Percentiles rank a stretch among this genome's conserved stretches.
phyloP scores from a whole-genome alignment of 2,329 filamentous ascomycete genomes.

The Cryphonectria carpinicola region DNA sequence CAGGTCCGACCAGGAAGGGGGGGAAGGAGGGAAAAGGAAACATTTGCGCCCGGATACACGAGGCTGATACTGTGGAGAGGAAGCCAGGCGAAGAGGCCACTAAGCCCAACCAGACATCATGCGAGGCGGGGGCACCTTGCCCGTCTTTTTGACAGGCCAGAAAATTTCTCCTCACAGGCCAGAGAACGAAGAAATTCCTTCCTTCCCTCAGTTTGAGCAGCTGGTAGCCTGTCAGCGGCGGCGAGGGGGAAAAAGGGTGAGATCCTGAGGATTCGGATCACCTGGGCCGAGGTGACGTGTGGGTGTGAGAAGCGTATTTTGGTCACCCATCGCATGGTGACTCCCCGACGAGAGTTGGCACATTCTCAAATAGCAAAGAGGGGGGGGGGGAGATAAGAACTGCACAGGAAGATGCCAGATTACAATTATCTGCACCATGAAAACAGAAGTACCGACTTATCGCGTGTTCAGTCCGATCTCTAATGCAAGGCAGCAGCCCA shows the following conservation, averaged over 20 bases:
- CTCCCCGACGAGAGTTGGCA: not conserved
- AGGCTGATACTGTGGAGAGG: constrained; percentile 19
- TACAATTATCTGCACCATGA: not conserved
- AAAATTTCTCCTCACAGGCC: not conserved
- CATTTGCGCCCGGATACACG: constrained; percentile 29
- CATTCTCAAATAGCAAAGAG: not conserved
- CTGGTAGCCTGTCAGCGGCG: constrained; percentile 2
- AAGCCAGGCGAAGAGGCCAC: not conserved
- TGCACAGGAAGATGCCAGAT: not conserved
- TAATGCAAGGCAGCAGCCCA: constrained; percentile 12
- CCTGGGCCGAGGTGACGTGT: constrained; percentile 2
- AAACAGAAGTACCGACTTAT: not conserved
- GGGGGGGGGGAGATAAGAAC: not conserved
- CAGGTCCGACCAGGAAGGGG: not conserved
- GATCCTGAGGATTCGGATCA: not conserved
- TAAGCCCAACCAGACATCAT: not conserved
- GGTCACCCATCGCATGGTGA: not conserved
- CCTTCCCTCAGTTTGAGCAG: not conserved
- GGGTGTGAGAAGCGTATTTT: not conserved
- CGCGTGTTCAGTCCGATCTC: not conserved
- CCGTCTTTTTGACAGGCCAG: not conserved
- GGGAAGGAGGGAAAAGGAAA: not conserved
- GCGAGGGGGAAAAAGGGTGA: not conserved
- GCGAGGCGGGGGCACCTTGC: not conserved
- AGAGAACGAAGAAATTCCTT: not conserved